Conservation (phyloP, 1,284 basidiomycete species). For the Mycosarcoma mackinlayi region DNA sequence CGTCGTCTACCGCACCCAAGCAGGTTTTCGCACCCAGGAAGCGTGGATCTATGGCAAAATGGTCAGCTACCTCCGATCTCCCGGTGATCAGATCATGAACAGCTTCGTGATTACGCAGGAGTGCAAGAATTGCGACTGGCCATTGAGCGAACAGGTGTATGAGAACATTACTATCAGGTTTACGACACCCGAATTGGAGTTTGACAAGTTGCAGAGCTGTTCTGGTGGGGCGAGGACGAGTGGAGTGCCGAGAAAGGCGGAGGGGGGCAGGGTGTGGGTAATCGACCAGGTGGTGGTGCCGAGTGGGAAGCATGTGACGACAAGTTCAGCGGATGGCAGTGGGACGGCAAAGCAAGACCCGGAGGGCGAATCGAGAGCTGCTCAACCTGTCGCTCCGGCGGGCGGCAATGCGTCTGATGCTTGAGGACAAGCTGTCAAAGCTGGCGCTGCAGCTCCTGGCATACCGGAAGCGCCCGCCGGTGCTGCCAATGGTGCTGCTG, state of each 20-base stretch:
- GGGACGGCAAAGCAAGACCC: neutral
- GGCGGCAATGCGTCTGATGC: neutral
- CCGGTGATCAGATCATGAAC: slow-evolving; percentile 48
- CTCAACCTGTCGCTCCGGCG: neutral
- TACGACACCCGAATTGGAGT: slow-evolving; percentile 17
- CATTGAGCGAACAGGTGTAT: slow-evolving; percentile 35
- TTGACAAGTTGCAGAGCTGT: slow-evolving; percentile 32
- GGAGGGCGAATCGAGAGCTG: neutral
- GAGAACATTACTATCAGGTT: slow-evolving; percentile 34
- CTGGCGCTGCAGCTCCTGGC: neutral
- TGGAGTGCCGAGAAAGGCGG: slow-evolving; percentile 10
- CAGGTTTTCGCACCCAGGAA: slow-evolving; percentile 42
- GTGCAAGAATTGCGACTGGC: slow-evolving; percentile 41
- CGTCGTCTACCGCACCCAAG: slow-evolving; percentile 37
- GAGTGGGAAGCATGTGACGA: slow-evolving; percentile 18
- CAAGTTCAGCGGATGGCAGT: neutral
- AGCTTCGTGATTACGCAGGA: slow-evolving; percentile 50
- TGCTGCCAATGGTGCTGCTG: neutral
- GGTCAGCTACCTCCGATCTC: slow-evolving; percentile 32
- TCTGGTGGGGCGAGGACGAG: slow-evolving; percentile 26
- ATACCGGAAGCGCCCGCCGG: neutral
- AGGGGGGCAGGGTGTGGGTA: slow-evolving; percentile 25
- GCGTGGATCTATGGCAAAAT: slow-evolving; percentile 40
- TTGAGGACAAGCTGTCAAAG: too few relatives aligned
- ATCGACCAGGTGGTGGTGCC: slow-evolving; percentile 43